Base-by-base conservation (phyloP, 1,284 basidiomycete genomes). In the Kalmanozyma brasiliensis region DNA sequence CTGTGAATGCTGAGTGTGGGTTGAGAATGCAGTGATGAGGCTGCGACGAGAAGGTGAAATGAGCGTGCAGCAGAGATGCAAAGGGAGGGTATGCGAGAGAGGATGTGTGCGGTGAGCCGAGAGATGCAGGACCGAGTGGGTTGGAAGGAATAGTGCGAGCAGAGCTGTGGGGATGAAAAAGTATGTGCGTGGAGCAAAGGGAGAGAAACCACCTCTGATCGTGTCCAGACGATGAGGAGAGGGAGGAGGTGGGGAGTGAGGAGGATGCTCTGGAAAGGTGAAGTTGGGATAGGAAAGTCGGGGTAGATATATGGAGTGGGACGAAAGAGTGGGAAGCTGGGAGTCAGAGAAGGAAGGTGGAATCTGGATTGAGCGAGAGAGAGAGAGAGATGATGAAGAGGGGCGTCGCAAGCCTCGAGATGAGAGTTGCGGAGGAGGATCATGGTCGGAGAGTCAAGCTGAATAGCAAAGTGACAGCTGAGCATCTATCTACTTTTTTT, bases 181-280 rank as follows among this genome's bases (percentile, higher is more conserved):
- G 26, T 38, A 43, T 16, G 24, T 29, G 26, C 26, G 26, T 29
- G 34, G 34, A 44, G 49, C 26, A 38, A 30, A 44, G 49, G 23
- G 22, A 41, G 32, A 13, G 36, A 16, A 29, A 29, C 17, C 35
- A 26, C 33, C 65, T 61, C 51, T 40, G 23, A 38, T 61, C 64
- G 64, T 67, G 46, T 58, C 65, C 65, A 68, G 65, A 68, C 65
- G 65, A 68, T 45, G 48, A 45, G 35, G 58, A 53, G 41, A 32
- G 33, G 29, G 35, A 46, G 42, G 51, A 9, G 8, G 5, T 17
- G 17, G 11, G 19, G 35, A 30, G 49, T 38, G 26, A 43, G 34
- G 20, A 17, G 16, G 44, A 49, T 52, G 45, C 41, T 49, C 41
- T 29, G 22, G 23, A 11, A 29, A 29, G 20, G 19, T 16, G 37